phyloP scores from a whole-genome alignment of 257 asterid genomes.

The Rehmannia glutinosa region DNA sequence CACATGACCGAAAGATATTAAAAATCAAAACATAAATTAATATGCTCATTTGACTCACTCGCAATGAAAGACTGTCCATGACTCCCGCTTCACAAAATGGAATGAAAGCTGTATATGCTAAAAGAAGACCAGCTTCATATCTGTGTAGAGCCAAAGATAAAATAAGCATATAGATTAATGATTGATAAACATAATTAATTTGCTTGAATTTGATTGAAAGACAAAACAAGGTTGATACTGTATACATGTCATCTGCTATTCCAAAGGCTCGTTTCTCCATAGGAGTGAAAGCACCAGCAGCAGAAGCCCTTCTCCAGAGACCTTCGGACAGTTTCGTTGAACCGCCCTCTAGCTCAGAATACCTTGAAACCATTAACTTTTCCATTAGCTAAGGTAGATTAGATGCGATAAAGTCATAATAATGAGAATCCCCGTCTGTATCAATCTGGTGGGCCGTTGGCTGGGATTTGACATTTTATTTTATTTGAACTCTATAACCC shows the following conservation, averaged over 20 bases:
- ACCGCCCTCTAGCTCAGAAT: constrained; percentile 54
- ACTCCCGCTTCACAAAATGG: constrained; percentile 88
- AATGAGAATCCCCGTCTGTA: no score
- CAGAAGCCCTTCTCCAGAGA: constrained; percentile 84
- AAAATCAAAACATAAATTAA: not conserved
- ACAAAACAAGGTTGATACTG: not conserved
- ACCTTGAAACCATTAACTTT: constrained; percentile 39
- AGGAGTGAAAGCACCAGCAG: constrained; percentile 74
- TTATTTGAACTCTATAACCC: no score
- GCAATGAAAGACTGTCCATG: constrained; percentile 78
- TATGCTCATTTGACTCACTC: constrained; percentile 39
- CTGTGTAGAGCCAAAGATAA: constrained; percentile 35
- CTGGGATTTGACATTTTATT: no score
- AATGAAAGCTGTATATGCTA: constrained; percentile 70
- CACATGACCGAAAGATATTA: not conserved
- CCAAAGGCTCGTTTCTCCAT: constrained; percentile 84
- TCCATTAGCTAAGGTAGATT: constrained; percentile 12
- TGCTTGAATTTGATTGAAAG: not conserved
- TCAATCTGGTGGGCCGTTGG: no score
- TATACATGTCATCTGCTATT: constrained; percentile 93
- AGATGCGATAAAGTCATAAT: no score
- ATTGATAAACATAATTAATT: not conserved
- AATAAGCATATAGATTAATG: not conserved
- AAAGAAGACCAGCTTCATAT: constrained; percentile 93
- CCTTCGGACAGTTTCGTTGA: constrained; percentile 55